Evolutionary conservation across 352 stramenopile species (phyloP).

Genomic region (Thraustochytrium sp.): DNA sequence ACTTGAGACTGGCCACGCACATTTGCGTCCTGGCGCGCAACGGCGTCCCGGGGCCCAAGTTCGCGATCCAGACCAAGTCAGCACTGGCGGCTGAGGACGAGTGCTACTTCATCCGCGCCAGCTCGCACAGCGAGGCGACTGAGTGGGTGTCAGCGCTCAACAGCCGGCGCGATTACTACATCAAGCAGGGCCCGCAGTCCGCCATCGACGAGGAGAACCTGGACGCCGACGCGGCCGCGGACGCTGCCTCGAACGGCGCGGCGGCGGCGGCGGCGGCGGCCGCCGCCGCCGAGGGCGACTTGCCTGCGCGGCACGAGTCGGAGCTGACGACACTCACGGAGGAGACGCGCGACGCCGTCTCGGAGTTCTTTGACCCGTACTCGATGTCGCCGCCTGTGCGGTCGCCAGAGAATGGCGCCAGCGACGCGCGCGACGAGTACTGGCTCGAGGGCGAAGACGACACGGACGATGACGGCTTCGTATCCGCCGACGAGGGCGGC

Average conservation of each 20-base stretch:
- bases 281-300: neutral
- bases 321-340: neutral
- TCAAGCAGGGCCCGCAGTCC: neutral
- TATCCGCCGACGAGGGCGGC: neutral
- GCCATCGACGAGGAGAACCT: neutral
- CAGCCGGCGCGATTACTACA: neutral
- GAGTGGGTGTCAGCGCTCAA: constrained; percentile 12
- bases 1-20: constrained; percentile 2
- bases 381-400: neutral
- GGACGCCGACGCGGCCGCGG: neutral
- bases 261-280: neutral
- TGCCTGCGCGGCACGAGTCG: neutral
- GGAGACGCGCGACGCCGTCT: neutral
- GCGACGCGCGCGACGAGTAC: neutral
- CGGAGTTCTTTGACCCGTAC: constrained; percentile 2
- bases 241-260: neutral
- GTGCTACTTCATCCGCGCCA: constrained; percentile 17
- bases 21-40: constrained; percentile 24
- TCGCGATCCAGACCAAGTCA: neutral
- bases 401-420: neutral
- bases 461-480: constrained; percentile 31
- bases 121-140: neutral
- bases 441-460: constrained; percentile 7
- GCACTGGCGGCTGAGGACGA: neutral
- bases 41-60: neutral